phyloP scores from a whole-genome alignment of 306 rosid species.

The Castanea mollissima region DNA sequence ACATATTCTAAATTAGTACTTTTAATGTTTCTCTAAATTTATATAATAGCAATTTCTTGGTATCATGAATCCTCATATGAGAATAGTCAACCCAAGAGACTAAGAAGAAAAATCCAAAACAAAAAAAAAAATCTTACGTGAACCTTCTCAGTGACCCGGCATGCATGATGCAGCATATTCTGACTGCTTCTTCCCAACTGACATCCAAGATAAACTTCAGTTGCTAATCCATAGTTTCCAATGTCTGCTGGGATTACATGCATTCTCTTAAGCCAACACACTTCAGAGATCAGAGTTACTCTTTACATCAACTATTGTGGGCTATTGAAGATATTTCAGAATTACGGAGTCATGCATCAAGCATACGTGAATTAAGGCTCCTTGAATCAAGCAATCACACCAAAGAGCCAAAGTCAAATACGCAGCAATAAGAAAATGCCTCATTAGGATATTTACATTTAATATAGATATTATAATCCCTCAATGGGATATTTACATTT shows the following conservation, averaged over 20 bases:
- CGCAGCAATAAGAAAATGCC: too few species aligned
- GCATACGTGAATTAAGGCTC: too few species aligned
- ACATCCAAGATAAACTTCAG: slow-evolving; percentile 71
- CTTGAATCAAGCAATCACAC: too few species aligned
- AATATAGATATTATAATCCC: too few species aligned
- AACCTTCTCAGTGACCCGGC: slow-evolving; percentile 53
- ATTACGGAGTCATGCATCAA: too few species aligned
- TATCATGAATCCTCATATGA: background rate
- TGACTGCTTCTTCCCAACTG: slow-evolving; percentile 77
- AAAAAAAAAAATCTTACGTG: slow-evolving; percentile 36
- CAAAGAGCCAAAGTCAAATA: too few species aligned
- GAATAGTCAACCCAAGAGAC: background rate
- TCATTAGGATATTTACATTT: too few species aligned
- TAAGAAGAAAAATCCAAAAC: background rate
- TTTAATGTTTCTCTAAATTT: background rate
- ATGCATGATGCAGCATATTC: slow-evolving; percentile 76
- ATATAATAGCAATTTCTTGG: background rate
- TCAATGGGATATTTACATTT: too few species aligned
- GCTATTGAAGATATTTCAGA: too few species aligned
- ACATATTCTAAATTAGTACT: background rate
- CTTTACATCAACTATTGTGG: slow-evolving; percentile 51
- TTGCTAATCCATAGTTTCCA: slow-evolving; percentile 62
- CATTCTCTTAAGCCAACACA: slow-evolving; percentile 48
- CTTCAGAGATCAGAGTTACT: slow-evolving; percentile 54
- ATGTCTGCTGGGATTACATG: slow-evolving; percentile 59